phyloP scores from a whole-genome alignment of 345 rosid species.

The Raphanus sativus region DNA sequence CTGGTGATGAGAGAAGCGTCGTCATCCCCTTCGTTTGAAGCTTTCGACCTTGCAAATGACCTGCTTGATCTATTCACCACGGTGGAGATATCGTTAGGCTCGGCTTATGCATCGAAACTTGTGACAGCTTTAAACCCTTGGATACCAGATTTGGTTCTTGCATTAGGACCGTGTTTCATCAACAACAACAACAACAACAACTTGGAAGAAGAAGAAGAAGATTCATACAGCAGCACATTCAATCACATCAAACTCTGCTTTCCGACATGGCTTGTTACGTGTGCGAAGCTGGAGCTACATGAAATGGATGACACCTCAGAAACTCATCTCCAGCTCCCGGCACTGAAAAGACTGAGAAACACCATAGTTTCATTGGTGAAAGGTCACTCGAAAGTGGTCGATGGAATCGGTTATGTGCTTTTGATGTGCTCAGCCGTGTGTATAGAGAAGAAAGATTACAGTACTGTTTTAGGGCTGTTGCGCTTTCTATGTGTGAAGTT shows the following conservation, averaged over 20 bases:
- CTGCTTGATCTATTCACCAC: constrained; percentile 57
- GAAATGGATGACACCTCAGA: constrained; percentile 43
- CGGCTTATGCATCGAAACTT: constrained; percentile 53
- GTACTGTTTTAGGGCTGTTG: constrained; percentile 58
- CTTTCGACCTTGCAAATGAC: constrained; percentile 56
- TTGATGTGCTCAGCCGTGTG: constrained; percentile 50
- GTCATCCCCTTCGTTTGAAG: constrained; percentile 50
- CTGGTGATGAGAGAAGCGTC: constrained; percentile 49
- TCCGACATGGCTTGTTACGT: constrained; percentile 64
- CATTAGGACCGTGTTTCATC: constrained; percentile 58
- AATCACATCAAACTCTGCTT: constrained; percentile 48
- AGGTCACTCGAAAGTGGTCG: constrained; percentile 47
- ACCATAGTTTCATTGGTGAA: constrained; percentile 46
- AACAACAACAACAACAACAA: constrained; percentile 35
- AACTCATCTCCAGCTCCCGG: constrained; percentile 42
- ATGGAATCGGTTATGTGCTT: constrained; percentile 66
- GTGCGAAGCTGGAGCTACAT: constrained; percentile 52
- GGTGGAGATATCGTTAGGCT: constrained; percentile 52
- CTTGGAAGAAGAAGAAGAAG: constrained; percentile 32
- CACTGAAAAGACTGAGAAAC: constrained; percentile 48
- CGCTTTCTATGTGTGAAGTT: constrained; percentile 59
- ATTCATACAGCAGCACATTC: constrained; percentile 34
- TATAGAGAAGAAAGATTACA: constrained; percentile 60
- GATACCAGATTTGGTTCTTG: constrained; percentile 88
- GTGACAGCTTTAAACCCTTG: constrained; percentile 63